phyloP scores from a whole-genome alignment of 306 rosid genomes.

The Rosa lucieae region DNA sequence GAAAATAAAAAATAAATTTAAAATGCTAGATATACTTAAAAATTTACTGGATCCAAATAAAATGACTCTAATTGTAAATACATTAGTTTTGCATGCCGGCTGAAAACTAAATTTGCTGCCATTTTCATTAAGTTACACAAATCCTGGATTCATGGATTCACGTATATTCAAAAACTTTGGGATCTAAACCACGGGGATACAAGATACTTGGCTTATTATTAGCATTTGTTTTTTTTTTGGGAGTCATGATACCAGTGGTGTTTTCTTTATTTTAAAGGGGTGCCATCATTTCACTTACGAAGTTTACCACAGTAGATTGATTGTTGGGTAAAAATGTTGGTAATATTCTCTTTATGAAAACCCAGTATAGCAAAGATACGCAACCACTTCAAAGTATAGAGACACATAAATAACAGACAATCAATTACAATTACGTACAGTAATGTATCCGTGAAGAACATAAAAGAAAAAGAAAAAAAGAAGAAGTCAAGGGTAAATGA shows the following conservation, averaged over 20 bases:
- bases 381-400: not conserved
- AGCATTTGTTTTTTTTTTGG: not conserved
- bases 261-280: not conserved
- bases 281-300: not conserved
- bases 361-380: not conserved
- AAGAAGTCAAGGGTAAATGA: constrained; percentile 10
- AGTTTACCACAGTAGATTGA: not conserved
- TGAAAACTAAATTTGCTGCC: not conserved
- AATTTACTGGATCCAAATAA: too few species aligned
- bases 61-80: not conserved
- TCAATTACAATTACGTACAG: not conserved
- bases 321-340: not conserved
- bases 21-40: too few species aligned
- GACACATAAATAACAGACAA: not conserved
- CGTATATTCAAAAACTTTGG: not conserved
- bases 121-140: not conserved
- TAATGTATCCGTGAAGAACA: not conserved
- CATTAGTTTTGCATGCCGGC: not conserved
- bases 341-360: not conserved
- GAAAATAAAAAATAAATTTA: too few species aligned
- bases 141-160: not conserved
- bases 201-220: not conserved
- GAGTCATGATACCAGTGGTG: not conserved
- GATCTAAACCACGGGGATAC: not conserved
- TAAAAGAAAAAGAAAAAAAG: not conserved